Percentiles rank a stretch among this genome's conserved stretches.
Evolutionary conservation across 768 basidiomycete genomes (phyloP).

Genomic region (Lactarius indigo): DNA sequence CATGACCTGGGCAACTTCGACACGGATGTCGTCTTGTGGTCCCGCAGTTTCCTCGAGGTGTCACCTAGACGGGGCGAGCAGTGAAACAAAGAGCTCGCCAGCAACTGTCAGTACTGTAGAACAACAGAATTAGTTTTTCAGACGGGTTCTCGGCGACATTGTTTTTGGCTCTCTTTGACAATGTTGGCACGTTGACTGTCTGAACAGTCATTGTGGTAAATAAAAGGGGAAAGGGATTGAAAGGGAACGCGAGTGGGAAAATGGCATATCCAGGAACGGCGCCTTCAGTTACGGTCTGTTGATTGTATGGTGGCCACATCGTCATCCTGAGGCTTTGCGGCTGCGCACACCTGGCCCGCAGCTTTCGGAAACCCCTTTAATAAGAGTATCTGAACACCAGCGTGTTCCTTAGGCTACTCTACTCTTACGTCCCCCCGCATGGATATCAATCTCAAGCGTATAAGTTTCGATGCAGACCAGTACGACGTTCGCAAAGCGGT

Average conservation of each 20-base stretch:
- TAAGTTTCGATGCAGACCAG: slow-evolving; percentile 40
- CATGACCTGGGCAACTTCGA: slow-evolving; percentile 73
- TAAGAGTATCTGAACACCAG: not conserved
- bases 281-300: no score
- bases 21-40: slow-evolving; percentile 50
- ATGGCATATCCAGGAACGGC: not conserved
- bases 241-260: not conserved
- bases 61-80: slow-evolving; percentile 30
- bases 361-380: not conserved
- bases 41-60: slow-evolving; percentile 34
- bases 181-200: slow-evolving; percentile 29
- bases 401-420: not conserved
- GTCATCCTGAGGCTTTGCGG: slow-evolving; percentile 27
- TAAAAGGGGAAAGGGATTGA: not conserved
- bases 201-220: slow-evolving; percentile 29
- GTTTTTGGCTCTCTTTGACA: slow-evolving; percentile 69
- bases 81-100: slow-evolving; percentile 52
- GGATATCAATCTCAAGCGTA: slow-evolving; percentile 38
- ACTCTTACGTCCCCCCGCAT: slow-evolving; percentile 25
- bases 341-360: not conserved
- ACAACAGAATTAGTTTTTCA: slow-evolving; percentile 57
- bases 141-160: slow-evolving; percentile 67
- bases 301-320: not conserved
- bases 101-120: no score
- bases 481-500: slow-evolving; percentile 59